phyloP scores from a whole-genome alignment of 2,329 filamentous ascomycete species.

The Penicillium nordicum region DNA sequence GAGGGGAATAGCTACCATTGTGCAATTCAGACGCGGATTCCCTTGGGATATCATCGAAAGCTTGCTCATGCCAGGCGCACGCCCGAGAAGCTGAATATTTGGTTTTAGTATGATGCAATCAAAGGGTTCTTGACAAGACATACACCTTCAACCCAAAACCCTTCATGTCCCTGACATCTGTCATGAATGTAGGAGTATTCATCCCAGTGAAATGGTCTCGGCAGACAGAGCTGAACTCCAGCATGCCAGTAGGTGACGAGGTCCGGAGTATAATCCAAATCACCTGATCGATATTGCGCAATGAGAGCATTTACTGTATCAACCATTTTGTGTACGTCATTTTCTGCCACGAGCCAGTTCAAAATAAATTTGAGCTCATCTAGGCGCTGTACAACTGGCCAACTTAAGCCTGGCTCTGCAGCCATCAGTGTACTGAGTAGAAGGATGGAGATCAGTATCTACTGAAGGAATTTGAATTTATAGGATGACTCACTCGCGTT shows the following conservation, averaged over 20 bases:
- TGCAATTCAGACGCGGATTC: not conserved
- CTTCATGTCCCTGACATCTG: not conserved
- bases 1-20: not conserved
- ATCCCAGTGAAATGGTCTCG: slow-evolving; percentile 1
- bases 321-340: not conserved
- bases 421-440: not conserved
- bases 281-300: not conserved
- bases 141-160: slow-evolving; percentile 8
- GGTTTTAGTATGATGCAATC: not conserved
- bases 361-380: not conserved
- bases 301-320: not conserved
- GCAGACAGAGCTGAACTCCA: not conserved
- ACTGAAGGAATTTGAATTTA: no score
- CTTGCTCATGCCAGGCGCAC: not conserved
- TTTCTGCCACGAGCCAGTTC: not conserved
- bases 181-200: not conserved
- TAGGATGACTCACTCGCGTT: not conserved
- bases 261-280: not conserved
- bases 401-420: not conserved
- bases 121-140: not conserved
- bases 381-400: not conserved
- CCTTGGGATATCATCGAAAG: not conserved
- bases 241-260: slow-evolving; percentile 2
- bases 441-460: not conserved
- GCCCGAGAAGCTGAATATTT: not conserved